phyloP scores from a whole-genome alignment of 2,329 filamentous ascomycete species.

The Botrytis porri region DNA sequence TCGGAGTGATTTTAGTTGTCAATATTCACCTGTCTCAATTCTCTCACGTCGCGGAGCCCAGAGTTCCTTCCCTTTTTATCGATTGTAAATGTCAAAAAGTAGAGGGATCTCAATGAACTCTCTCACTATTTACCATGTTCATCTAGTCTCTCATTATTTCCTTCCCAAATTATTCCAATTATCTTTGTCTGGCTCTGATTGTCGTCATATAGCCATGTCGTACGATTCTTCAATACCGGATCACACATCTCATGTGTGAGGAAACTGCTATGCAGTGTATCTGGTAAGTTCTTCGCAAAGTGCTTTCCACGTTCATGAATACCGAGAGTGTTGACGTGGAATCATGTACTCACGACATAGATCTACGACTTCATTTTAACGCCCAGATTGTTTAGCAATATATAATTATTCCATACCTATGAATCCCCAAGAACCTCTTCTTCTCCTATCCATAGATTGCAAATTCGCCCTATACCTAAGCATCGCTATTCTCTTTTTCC shows the following conservation, averaged over 20 bases:
- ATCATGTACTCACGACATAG: not conserved
- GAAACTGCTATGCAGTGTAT: not conserved
- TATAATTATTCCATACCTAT: not conserved
- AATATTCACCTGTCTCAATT: not conserved
- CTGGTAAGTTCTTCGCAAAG: no score
- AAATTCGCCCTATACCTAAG: not conserved
- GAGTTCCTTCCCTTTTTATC: not conserved
- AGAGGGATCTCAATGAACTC: not conserved
- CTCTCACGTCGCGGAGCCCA: not conserved
- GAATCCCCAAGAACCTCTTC: not conserved
- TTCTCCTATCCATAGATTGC: not conserved
- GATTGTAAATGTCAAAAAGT: not conserved
- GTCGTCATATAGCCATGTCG: not conserved
- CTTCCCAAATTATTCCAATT: not conserved
- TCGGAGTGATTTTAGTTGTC: not conserved
- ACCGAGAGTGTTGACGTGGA: no score
- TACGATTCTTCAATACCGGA: not conserved
- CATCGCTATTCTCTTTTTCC: not conserved
- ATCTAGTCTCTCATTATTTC: not conserved
- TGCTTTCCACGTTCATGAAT: not conserved
- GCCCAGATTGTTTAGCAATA: not conserved
- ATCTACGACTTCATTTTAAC: not conserved
- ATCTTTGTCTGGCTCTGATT: not conserved
- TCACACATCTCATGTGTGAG: not conserved
- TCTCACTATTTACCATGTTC: fast-evolving